Evolutionary conservation across 2,329 filamentous ascomycete genomes (phyloP), one percentile per base, ranked within the genome.

Genomic region (Cladosporium sp.): DNA sequence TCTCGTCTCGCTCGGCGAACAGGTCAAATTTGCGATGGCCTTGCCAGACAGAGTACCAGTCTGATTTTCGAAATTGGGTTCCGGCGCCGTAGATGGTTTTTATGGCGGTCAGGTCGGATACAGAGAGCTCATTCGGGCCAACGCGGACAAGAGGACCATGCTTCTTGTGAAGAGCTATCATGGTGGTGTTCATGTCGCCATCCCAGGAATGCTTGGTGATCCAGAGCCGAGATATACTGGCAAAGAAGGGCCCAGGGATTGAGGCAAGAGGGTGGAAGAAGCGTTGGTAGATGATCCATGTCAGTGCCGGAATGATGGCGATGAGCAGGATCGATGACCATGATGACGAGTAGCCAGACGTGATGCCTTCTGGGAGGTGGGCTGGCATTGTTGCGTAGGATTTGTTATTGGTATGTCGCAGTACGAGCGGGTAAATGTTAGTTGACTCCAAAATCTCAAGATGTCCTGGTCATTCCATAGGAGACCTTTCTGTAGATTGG

Each of bases 11-110:
- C 42, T 71, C 70, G 9, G 65, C 61, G 53, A 73, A 73, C 3
- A 74, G 61, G 44, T 71, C 66, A 38, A 69, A 66, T 47, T 67
- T 67, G 7, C 68, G 63, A 32, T 65, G 63, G 13, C 65, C 69
- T 58, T 71, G 69, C 63, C 60, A 70, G 27, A 67, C 66, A 15
- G 59, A 60, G 52, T 76, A 75, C 64, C 68, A 74, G 3, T 62
- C 54, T 1, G 62, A 66, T 53, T 76, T 76, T 3, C 63, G 54
- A 43, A 71, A 75, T 4, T 67, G 67, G 19, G 67, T 66, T 1
- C 71, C 71, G 4, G 71, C 65, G 2, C 62, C 63, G 37, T 67
- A 68, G 20, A 68, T 66, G 6, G 51, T 57, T 32, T 64, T 64
- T 47, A 66, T 62, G 18, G 61, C 61, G 8, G 55, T 39, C 17